Evolutionary conservation across 495 filamentous ascomycete genomes (phyloP).

Genomic region (Talaromyces borbonicus): DNA sequence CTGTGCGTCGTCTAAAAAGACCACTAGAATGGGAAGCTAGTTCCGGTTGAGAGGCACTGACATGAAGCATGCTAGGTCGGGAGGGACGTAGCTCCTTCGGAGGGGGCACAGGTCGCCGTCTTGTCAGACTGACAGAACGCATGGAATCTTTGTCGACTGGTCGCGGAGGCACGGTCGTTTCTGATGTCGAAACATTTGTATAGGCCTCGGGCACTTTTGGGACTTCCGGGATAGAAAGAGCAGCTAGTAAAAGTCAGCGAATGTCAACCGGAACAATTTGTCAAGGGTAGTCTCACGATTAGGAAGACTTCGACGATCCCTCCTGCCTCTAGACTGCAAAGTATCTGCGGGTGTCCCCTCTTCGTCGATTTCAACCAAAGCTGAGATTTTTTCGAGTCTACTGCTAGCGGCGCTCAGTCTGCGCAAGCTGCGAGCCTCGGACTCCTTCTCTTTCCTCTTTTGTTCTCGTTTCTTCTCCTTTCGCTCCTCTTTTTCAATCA

Average conservation of each 20-base stretch:
- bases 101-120: constrained; percentile 65
- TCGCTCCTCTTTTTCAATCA: constrained; percentile 92
- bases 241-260: constrained; percentile 17
- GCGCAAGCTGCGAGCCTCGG: constrained; percentile 67
- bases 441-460: constrained; percentile 76
- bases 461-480: constrained; percentile 76
- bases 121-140: constrained; percentile 58
- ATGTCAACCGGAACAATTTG: neutral
- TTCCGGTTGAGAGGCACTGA: constrained; percentile 64
- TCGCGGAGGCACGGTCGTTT: constrained; percentile 44
- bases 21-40: constrained; percentile 46
- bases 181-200: constrained; percentile 18
- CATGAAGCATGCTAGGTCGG: constrained; percentile 68
- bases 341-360: constrained; percentile 38
- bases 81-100: constrained; percentile 74
- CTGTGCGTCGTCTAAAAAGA: constrained; percentile 41
- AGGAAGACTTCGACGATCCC: constrained; percentile 47
- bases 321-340: constrained; percentile 37
- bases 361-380: constrained; percentile 65
- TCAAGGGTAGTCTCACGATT: constrained; percentile 14
- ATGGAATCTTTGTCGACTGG: constrained; percentile 73
- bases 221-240: constrained; percentile 52
- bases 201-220: constrained; percentile 58
- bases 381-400: constrained; percentile 68
- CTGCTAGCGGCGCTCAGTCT: constrained; percentile 81